Percentiles rank a stretch among this genome's conserved stretches.
Conservation (phyloP, 371 early-diverging fungal genomes). For the Rhizopus stolonifer region DNA sequence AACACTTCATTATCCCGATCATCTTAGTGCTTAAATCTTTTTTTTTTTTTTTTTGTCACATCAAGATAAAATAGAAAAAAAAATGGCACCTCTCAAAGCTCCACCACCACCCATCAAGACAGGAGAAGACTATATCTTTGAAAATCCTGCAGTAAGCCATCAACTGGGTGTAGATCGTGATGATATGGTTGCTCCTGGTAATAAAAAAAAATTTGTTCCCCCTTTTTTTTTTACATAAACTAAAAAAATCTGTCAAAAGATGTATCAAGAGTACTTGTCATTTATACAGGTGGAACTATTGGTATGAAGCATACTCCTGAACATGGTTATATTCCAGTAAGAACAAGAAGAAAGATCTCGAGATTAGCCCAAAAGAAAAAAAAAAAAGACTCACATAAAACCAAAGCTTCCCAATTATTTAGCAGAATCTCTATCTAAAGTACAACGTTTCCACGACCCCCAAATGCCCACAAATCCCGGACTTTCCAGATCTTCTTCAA, state of each 20-base stretch:
- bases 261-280: conserved; percentile 79
- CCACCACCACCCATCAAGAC: background rate
- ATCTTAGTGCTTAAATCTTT: background rate
- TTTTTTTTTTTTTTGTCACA: background rate
- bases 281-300: conserved; percentile 96
- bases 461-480: conserved; percentile 15
- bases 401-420: conserved; percentile 73
- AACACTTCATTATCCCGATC: too few relatives aligned
- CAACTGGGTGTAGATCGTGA: conserved; percentile 49
- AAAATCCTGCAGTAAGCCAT: conserved; percentile 49
- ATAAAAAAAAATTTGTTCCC: conserved; percentile 2
- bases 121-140: conserved; percentile 21
- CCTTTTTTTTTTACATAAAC: background rate
- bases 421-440: conserved; percentile 69
- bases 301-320: conserved; percentile 85
- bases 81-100: background rate
- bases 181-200: conserved; percentile 55
- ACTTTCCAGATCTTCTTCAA: conserved; percentile 28
- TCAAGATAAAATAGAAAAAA: background rate
- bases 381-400: too few relatives aligned
- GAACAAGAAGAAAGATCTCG: conserved; percentile 4
- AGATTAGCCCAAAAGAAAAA: background rate
- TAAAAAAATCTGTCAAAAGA: conserved; percentile 38
- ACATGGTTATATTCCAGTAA: conserved; percentile 78
- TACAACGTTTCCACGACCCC: conserved; percentile 89